Evolutionary conservation across 192 early-diverging fungal genomes (phyloP).

Genomic region (Backusella australiensis): DNA sequence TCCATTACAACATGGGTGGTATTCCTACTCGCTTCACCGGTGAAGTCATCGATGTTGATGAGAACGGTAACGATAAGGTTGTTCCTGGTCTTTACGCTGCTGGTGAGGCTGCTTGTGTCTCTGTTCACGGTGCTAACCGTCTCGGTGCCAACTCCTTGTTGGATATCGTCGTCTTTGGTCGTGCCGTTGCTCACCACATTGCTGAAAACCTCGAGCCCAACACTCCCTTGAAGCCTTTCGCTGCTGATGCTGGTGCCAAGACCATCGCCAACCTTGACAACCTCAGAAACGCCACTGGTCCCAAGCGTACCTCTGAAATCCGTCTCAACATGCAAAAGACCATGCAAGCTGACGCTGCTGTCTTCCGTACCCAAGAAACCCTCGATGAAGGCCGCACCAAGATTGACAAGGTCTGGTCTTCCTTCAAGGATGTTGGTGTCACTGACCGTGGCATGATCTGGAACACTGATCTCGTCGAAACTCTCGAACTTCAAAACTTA

Average conservation of each 20-base stretch:
- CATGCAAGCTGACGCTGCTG: slow-evolving; percentile 97
- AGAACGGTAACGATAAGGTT: slow-evolving; percentile 83
- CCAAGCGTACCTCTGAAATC: slow-evolving; percentile 77
- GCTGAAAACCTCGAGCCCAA: slow-evolving; percentile 84
- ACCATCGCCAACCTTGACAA: slow-evolving; percentile 96
- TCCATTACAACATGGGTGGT: slow-evolving; percentile 99
- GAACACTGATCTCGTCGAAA: slow-evolving; percentile 98
- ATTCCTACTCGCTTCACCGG: slow-evolving; percentile 97
- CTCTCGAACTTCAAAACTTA: slow-evolving; percentile 96
- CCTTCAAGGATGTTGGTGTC: slow-evolving; percentile 81
- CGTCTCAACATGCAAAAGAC: slow-evolving; percentile 96
- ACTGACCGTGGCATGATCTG: slow-evolving; percentile 95
- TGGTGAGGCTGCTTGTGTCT: slow-evolving; percentile 96
- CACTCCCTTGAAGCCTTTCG: slow-evolving; percentile 80
- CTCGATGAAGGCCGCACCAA: slow-evolving; percentile 84
- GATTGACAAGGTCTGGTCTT: slow-evolving; percentile 81
- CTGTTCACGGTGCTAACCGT: slow-evolving; percentile 98
- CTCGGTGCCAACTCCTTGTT: slow-evolving; percentile 97
- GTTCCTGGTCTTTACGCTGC: slow-evolving; percentile 99
- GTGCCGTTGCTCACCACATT: slow-evolving; percentile 95
- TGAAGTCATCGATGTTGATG: slow-evolving; percentile 81
- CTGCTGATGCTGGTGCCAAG: slow-evolving; percentile 80
- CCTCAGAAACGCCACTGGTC: slow-evolving; percentile 80
- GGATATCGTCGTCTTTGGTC: slow-evolving; percentile 98
- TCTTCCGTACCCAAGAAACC: slow-evolving; percentile 89